phyloP scores from a whole-genome alignment of 192 early-diverging fungal genomes.

The Coemansia sp. region DNA sequence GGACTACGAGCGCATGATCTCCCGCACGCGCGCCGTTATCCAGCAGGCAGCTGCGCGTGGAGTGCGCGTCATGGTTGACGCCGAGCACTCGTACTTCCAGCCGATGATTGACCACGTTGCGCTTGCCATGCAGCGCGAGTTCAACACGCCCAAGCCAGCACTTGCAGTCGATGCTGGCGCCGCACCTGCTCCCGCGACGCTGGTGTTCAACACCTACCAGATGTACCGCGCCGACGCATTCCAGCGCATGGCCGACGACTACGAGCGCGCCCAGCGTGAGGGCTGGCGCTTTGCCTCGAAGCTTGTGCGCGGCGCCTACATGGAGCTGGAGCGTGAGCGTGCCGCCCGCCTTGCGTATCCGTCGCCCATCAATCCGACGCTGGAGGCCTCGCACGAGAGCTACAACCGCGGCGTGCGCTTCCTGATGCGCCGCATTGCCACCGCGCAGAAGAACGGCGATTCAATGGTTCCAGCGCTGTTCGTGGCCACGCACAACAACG shows the following conservation, averaged over 20 bases:
- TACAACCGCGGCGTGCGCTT: constrained; percentile 79
- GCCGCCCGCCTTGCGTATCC: constrained; percentile 68
- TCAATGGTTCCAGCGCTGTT: constrained; percentile 63
- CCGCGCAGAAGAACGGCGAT: constrained; percentile 26
- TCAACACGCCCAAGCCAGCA: constrained; percentile 56
- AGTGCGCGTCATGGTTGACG: constrained; percentile 86
- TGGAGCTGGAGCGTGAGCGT: constrained; percentile 71
- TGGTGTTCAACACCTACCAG: constrained; percentile 95
- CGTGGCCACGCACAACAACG: constrained; percentile 89
- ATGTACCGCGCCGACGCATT: constrained; percentile 82
- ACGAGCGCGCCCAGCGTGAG: constrained; percentile 64
- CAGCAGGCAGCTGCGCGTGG: constrained; percentile 61
- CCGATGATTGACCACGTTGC: constrained; percentile 86
- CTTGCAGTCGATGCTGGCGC: not conserved
- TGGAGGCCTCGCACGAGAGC: constrained; percentile 78
- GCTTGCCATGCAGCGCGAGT: constrained; percentile 65
- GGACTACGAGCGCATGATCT: constrained; percentile 67
- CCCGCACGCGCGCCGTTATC: constrained; percentile 69
- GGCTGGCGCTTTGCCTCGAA: constrained; percentile 82
- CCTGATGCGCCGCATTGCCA: constrained; percentile 63
- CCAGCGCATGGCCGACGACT: constrained; percentile 65
- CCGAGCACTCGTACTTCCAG: constrained; percentile 94
- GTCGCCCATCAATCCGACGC: constrained; percentile 78
- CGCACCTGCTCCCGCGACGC: constrained; percentile 48
- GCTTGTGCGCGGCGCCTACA: constrained; percentile 86